Percentiles rank a stretch among this genome's conserved stretches.
Conservation (phyloP, 805 yeast genomes). For the Blastobotrys attinorum region DNA sequence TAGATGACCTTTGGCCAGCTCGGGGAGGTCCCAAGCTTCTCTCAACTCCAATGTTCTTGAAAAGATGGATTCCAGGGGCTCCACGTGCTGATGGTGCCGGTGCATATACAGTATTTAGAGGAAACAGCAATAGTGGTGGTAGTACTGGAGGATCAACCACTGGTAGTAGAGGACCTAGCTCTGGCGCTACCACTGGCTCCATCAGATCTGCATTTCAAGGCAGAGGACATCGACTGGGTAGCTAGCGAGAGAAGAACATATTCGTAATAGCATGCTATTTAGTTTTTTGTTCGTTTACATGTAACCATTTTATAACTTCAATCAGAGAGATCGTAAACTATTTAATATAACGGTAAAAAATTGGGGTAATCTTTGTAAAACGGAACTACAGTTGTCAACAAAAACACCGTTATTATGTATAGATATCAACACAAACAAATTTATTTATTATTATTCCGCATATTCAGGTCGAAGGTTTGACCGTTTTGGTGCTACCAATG, state of each 20-base stretch:
- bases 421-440: too few relatives aligned
- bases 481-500: conserved; percentile 83
- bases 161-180: neutral
- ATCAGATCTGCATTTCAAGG: conserved; percentile 13
- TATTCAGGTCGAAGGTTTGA: conserved; percentile 83
- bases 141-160: neutral
- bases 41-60: conserved; percentile 6
- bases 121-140: too few relatives aligned
- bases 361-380: too few relatives aligned
- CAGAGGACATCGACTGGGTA: conserved; percentile 23
- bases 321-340: too few relatives aligned
- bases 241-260: conserved; percentile 4
- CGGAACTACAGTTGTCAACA: too few relatives aligned
- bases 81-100: neutral
- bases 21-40: conserved; percentile 22
- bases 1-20: conserved; percentile 24
- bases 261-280: too few relatives aligned
- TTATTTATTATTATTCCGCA: conserved; percentile 35
- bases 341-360: too few relatives aligned
- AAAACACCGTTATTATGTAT: too few relatives aligned
- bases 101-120: neutral
- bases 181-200: neutral
- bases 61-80: conserved; percentile 1
- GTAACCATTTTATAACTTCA: too few relatives aligned
- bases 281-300: too few relatives aligned